Base-by-base conservation (phyloP, 179 eudicot genomes). In the Heliamphora pulchella region DNA sequence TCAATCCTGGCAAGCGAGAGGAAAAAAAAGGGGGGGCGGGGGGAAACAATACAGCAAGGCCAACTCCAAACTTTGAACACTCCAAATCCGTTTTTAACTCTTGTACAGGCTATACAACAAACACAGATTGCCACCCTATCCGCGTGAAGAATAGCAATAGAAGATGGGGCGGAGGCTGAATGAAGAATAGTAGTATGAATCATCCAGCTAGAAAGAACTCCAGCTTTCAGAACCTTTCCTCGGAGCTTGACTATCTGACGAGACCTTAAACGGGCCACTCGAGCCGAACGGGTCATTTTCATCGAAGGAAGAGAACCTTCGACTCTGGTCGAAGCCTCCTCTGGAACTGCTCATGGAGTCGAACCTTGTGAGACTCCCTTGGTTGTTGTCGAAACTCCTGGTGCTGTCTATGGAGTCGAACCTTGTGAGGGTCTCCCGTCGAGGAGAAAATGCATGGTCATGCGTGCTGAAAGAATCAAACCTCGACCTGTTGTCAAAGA, bases 281-380 rank as follows among this genome's bases (percentile, higher is more conserved):
- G 97, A 95, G 14, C 98, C 98, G 79, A 95, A 95, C 9, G 98
- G 98, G 68, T 93, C 97, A 2, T 88, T 79, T 75, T 95, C 97
- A 15, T 95, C 98, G 69, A 95, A 95, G 11, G 93, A 91, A 65
- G 88, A 88, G 86, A 86, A 93, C 69, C 91, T 86, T 64, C 55
- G 8, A 70, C 84, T 86, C 78, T 87, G 86, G 39, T 82, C 83
- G 15, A 83, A 73, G 44, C 61, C 61, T 14, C 18, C 76, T 13
- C 78, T 75, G 50, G 51, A 69, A 61, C 81, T 83, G 73, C 20
- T 76, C 5, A 80, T 64, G 48, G 86, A 83, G 58, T 83, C 86
- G 44, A 83, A 83, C 83, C 86, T 83, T 5, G 86, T 14, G 50
- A 80, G 75, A 82, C 31, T 48, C 54, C 82, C 85, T 61, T 79